Evolutionary conservation across 495 filamentous ascomycete genomes (phyloP), one percentile per base, ranked within the genome.

Genomic region (Poronia punctata): DNA sequence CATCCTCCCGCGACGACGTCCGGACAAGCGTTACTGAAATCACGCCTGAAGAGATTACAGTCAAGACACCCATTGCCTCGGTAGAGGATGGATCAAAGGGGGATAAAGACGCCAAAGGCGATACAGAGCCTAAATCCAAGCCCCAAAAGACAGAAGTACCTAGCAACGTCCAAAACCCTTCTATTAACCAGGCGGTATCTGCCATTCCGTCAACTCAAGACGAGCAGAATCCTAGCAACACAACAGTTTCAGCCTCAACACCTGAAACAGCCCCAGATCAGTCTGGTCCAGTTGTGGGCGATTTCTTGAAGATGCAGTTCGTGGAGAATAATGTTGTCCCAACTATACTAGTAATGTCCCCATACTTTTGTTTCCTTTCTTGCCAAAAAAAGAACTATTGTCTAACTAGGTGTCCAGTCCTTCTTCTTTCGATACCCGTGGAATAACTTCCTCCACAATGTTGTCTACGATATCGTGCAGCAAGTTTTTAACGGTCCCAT

Each of bases 391-490:
- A 48, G 58, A 28, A 57, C 35, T 14, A 26, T 22, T 7, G 27
- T 32, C 42, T 38, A 33, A 45, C 35, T 20, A 21, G 7, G 5
- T 11, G 12, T 18, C 12, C 24, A 64, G 60, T 60, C 61, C 40
- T 97, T 98, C 68, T 99, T 99, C 68, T 99, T 97, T 72, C 81
- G 79, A 38, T 97, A 97, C 60, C 93, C 92, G 3, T 99, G 92
- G 92, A 99, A 99, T 57, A 99, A 99, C 61, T 99, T 99, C 56
- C 77, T 99, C 16, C 92, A 99, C 61, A 99, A 99, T 64, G 92
- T 99, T 29, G 92, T 99, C 17, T 99, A 99, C 60, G 92, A 99
- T 59, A 88, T 99, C 47, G 84, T 99, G 9, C 92, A 99, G 60
- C 92, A 99, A 66, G 93, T 99, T 0, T 98, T 99, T 65, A 99